A percentile compares a stretch with the other conserved stretches of the same genome.
phyloP scores from a whole-genome alignment of 192 early-diverging fungal species.

The Podila minutissima region DNA sequence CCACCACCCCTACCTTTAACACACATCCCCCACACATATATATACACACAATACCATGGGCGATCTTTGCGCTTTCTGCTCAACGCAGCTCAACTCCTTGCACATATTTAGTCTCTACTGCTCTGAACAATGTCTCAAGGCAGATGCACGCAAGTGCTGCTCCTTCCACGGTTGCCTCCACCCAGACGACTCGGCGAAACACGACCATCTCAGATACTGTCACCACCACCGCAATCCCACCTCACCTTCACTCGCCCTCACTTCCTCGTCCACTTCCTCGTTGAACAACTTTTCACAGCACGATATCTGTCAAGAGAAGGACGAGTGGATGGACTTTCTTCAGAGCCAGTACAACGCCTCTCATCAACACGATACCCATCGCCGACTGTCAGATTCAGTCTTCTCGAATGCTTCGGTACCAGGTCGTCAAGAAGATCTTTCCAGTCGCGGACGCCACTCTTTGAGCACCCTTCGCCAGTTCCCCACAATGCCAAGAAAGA shows the following conservation, averaged over 20 bases:
- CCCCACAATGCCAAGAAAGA: not conserved
- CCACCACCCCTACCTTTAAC: not conserved
- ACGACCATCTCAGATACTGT: not conserved
- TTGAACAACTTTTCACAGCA: not conserved
- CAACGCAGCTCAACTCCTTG: not conserved
- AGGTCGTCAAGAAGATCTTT: not conserved
- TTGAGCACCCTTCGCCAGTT: not conserved
- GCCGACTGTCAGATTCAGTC: not conserved
- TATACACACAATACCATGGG: not conserved
- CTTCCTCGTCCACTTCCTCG: not conserved
- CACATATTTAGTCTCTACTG: slow-evolving; percentile 6
- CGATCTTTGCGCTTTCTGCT: not conserved
- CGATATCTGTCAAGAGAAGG: not conserved
- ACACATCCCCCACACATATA: not conserved
- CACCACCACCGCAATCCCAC: slow-evolving; percentile 2
- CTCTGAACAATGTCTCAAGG: slow-evolving; percentile 9
- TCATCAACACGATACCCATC: not conserved
- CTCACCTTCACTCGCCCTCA: not conserved
- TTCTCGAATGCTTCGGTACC: not conserved
- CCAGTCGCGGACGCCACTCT: not conserved
- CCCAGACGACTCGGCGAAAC: not conserved
- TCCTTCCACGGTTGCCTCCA: slow-evolving; percentile 5
- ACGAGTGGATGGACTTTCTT: slow-evolving; percentile 15
- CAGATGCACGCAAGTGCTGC: slow-evolving; percentile 7
- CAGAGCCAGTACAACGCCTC: slow-evolving; percentile 9